Base-by-base conservation (phyloP, 805 yeast species). In the Saccharomyces eubayanus region DNA sequence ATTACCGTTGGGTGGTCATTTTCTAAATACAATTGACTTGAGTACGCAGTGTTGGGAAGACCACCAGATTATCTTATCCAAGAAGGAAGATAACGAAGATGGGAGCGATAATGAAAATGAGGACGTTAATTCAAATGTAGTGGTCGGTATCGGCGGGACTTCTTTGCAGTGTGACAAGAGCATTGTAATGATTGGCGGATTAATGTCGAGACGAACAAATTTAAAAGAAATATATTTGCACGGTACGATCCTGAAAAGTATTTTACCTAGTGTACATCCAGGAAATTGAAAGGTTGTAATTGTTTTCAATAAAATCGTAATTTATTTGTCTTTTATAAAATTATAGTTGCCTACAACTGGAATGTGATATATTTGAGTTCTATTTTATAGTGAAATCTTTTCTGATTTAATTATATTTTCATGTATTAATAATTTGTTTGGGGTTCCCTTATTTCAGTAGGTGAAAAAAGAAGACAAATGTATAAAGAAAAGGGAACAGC, bases 141-240 rank as follows among this genome's bases (percentile, higher is more conserved):
- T 36, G 6, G 43, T 36, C 9, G 43, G 43, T 36, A 10, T 36
- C 5, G 60, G 60, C 11, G 55, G 58, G 14, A 50, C 53, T 16
- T 56, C 56, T 6, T 12, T 57, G 43, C 58, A 55, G 14, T 48
- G 47, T 9, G 54, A 57, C 47, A 58, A 58, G 9, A 52, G 53
- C 12, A 55, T 55, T 12, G 49, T 56, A 10, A 54, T 61, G 3
- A 53, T 60, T 8, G 65, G 65, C 6, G 65, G 65, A 2, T 16
- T 59, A 5, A 47, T 59, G 21, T 51, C 56, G 21, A 55, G 53
- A 24, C 50, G 58, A n/a, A 41, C 48, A 2, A 51, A 50, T 10
- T 24, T 54, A 14, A 47, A 52, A 2, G 56, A 53, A 5, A 30
- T 54, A 10, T 55, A 58, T 43, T 43, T 62, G 31, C 55, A 63